phyloP scores from a whole-genome alignment of 352 stramenopile species.

The Blastocystis sp. region DNA sequence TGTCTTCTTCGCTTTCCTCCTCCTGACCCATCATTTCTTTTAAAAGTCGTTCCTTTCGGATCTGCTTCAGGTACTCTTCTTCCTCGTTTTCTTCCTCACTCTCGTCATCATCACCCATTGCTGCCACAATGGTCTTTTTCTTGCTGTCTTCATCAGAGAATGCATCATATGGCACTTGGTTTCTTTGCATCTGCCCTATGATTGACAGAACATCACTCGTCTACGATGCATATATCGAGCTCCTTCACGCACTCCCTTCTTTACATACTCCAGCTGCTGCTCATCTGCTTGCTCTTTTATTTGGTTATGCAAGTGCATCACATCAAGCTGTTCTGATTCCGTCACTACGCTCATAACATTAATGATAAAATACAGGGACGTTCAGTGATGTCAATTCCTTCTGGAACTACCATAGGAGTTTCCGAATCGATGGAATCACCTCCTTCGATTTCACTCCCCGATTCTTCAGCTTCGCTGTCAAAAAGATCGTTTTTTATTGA shows the following conservation, averaged over 20 bases:
- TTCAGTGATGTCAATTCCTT: slow-evolving; percentile 47
- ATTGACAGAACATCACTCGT: background rate
- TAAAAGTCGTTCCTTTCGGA: background rate
- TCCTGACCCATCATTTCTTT: background rate
- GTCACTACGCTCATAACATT: background rate
- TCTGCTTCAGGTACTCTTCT: slow-evolving; percentile 32
- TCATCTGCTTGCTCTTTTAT: slow-evolving; percentile 35
- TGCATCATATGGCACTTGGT: slow-evolving; percentile 21
- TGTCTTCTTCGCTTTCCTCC: slow-evolving; percentile 16
- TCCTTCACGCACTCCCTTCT: slow-evolving; percentile 22
- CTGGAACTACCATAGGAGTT: background rate
- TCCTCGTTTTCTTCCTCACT: slow-evolving; percentile 17
- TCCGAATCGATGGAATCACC: background rate
- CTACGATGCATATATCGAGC: slow-evolving; percentile 14
- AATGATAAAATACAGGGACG: background rate
- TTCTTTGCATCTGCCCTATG: slow-evolving; percentile 24
- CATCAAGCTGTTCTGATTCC: background rate
- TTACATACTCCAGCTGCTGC: background rate
- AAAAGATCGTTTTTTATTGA: background rate
- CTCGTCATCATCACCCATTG: background rate
- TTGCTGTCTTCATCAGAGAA: slow-evolving; percentile 13
- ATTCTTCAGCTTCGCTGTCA: slow-evolving; percentile 57
- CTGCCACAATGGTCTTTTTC: background rate
- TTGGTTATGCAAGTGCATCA: background rate
- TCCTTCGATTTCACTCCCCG: background rate